phyloP scores from a whole-genome alignment of 306 rosid genomes.

The Senna tora region DNA sequence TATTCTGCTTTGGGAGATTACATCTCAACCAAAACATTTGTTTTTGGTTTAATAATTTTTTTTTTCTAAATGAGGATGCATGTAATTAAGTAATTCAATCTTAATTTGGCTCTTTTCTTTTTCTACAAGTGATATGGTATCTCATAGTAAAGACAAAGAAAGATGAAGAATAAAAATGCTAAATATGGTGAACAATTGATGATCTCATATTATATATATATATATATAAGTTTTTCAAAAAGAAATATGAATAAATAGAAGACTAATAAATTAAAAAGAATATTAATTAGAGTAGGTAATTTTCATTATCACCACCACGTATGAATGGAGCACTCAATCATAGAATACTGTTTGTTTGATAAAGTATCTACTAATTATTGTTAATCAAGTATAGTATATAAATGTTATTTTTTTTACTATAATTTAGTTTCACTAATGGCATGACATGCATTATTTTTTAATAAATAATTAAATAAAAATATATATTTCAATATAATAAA shows the following conservation, averaged over 20 bases:
- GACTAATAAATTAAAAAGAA: no score
- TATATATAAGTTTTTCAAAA: no score
- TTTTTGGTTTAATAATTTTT: background rate
- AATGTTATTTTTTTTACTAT: no score
- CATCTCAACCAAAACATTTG: background rate
- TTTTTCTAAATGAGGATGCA: background rate
- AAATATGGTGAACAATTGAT: background rate
- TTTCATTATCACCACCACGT: background rate
- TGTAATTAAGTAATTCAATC: no score
- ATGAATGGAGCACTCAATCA: background rate
- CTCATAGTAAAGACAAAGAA: background rate
- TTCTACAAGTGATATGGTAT: background rate
- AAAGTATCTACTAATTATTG: no score
- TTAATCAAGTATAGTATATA: no score
- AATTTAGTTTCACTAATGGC: no score
- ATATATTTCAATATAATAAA: no score
- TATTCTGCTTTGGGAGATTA: no score
- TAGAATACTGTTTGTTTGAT: background rate
- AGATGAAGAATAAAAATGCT: background rate
- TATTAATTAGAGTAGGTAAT: slow-evolving; percentile 6
- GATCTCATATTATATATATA: no score
- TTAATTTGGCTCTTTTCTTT: background rate
- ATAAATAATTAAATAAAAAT: no score
- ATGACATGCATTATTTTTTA: no score
- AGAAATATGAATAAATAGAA: background rate